Conservation (phyloP, 768 basidiomycete species). For the Tubosaeta sp. region DNA sequence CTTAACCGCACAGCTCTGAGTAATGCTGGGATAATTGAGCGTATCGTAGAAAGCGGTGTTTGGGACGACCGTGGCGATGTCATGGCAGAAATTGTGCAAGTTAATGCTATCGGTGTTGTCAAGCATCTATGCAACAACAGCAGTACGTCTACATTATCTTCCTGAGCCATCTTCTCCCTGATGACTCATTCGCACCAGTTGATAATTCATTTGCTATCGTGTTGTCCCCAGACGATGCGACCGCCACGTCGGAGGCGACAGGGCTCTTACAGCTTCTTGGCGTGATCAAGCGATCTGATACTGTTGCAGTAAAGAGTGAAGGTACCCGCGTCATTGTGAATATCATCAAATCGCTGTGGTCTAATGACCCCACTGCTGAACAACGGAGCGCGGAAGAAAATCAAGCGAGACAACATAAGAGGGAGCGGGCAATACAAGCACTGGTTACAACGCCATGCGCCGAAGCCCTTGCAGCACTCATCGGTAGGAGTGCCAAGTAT, state of each 20-base stretch:
- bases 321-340: constrained; percentile 87
- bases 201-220: constrained; percentile 50
- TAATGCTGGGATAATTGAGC: constrained; percentile 58
- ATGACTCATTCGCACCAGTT: constrained; percentile 25
- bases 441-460: constrained; percentile 54
- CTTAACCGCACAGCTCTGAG: constrained; percentile 57
- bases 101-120: constrained; percentile 80
- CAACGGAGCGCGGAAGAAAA: constrained; percentile 29
- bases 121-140: constrained; percentile 84
- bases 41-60: constrained; percentile 57
- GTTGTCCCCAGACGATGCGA: constrained; percentile 36
- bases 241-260: constrained; percentile 33
- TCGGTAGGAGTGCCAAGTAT: constrained; percentile 74
- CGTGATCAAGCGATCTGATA: constrained; percentile 75
- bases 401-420: constrained; percentile 44
- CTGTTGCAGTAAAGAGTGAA: constrained; percentile 81
- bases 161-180: constrained; percentile 29
- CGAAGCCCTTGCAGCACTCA: constrained; percentile 61
- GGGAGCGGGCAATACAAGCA: constrained; percentile 48
- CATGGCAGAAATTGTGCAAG: constrained; percentile 82
- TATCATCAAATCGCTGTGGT: constrained; percentile 74
- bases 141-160: constrained; percentile 41
- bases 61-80: constrained; percentile 71
- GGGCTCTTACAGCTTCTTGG: constrained; percentile 68
- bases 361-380: constrained; percentile 38